Evolutionary conservation across 1,284 basidiomycete species (phyloP).

Genomic region (Ceratorhiza oryzae-sativae): DNA sequence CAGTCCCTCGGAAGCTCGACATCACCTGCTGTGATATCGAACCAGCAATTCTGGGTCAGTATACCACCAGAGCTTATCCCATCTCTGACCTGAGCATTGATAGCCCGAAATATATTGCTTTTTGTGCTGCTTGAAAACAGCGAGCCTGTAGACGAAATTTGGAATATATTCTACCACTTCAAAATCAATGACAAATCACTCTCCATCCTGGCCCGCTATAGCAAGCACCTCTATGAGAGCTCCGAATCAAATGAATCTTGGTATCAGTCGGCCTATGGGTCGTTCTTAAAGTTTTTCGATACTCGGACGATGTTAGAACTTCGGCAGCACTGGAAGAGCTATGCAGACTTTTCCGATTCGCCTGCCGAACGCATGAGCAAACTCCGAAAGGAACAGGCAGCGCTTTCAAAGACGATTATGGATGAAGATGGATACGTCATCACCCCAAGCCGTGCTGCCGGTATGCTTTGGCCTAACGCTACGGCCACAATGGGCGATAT

Average conservation of each 20-base stretch:
- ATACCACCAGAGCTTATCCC: slow-evolving; percentile 53
- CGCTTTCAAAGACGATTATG: not conserved
- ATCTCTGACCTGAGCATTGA: slow-evolving; percentile 10
- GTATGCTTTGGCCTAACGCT: too few species aligned
- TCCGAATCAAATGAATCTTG: not conserved
- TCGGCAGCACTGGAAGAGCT: slow-evolving; percentile 9
- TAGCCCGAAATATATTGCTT: slow-evolving; percentile 20
- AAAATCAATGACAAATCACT: slow-evolving; percentile 4
- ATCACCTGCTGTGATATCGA: slow-evolving; percentile 64
- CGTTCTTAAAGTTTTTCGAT: not conserved
- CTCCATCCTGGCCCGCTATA: not conserved
- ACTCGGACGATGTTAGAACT: not conserved
- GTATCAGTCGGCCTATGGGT: not conserved
- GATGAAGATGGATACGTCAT: not conserved
- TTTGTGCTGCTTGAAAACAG: not conserved
- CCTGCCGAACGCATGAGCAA: not conserved
- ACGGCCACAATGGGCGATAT: not conserved
- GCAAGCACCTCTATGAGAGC: not conserved
- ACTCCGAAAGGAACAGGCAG: not conserved
- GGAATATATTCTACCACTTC: slow-evolving; percentile 36
- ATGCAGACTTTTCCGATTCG: not conserved
- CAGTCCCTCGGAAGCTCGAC: slow-evolving; percentile 56
- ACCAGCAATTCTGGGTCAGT: not conserved
- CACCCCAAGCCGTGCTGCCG: not conserved
- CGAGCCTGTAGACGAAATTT: not conserved